These are phyloP conservation scores for Stentor roeselii DNA, from an alignment of 73 alveolate species.

Conservation along the genomic window DNA sequence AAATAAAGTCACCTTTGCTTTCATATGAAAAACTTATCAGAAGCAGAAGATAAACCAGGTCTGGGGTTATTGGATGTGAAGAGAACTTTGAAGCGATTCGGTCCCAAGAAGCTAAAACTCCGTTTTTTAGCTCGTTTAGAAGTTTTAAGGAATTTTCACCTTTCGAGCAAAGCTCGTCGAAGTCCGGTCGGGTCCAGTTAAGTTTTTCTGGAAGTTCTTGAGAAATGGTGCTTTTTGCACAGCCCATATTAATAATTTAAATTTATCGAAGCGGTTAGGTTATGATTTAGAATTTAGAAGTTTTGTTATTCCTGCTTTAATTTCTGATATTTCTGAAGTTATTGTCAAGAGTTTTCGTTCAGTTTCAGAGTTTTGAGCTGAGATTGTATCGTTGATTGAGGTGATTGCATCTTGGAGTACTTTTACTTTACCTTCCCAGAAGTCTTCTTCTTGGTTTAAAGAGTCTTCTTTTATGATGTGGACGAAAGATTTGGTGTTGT, in stretches of 20 bases:
- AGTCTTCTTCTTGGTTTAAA: background rate
- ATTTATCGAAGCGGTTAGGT: background rate
- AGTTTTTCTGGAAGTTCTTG: slow-evolving; percentile 27
- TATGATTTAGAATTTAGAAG: no score
- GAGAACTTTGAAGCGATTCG: background rate
- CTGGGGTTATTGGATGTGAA: background rate
- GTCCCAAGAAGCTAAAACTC: slow-evolving; percentile 6
- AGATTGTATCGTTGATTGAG: no score
- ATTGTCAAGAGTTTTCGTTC: no score
- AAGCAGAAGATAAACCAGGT: background rate
- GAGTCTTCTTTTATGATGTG: background rate
- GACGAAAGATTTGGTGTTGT: background rate
- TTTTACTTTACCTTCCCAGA: slow-evolving; percentile 19
- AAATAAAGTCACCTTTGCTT: background rate
- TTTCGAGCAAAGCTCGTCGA: slow-evolving; percentile 23
- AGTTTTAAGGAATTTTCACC: slow-evolving; percentile 16
- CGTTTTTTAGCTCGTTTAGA: background rate
- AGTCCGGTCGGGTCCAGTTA: slow-evolving; percentile 14
- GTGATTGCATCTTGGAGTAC: no score
- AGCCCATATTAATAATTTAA: background rate
- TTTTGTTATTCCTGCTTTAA: no score
- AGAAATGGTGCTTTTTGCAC: background rate
- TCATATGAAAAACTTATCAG: background rate
- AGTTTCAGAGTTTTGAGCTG: no score
- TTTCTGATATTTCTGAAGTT: no score